Percentiles rank a stretch among this genome's conserved stretches.
Evolutionary conservation across 2,329 filamentous ascomycete genomes (phyloP).

Genomic region (Trichoderma lentiforme): DNA sequence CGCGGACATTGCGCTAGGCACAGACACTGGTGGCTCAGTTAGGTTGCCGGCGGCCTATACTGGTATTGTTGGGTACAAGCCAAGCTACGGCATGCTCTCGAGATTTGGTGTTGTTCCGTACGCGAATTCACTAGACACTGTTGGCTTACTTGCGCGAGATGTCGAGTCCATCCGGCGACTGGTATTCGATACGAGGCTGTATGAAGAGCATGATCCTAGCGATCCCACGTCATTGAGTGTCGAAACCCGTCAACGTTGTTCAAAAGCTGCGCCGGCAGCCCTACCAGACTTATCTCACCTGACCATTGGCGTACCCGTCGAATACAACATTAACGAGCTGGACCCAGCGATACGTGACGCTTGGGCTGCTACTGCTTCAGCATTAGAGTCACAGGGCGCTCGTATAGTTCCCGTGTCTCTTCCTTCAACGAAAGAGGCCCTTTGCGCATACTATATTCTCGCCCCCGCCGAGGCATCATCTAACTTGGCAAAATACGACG

Average conservation of each 20-base stretch:
- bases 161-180: conserved; percentile 51
- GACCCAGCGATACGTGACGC: conserved; percentile 63
- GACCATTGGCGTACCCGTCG: conserved; percentile 58
- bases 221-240: conserved; percentile 72
- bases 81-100: conserved; percentile 83
- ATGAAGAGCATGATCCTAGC: conserved; percentile 56
- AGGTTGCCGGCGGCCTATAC: conserved; percentile 85
- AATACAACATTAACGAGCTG: conserved; percentile 88
- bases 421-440: conserved; percentile 77
- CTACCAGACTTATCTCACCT: conserved; percentile 33
- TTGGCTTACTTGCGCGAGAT: conserved; percentile 66
- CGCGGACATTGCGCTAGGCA: conserved; percentile 69
- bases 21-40: conserved; percentile 89
- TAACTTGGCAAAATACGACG: conserved; percentile 95
- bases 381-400: conserved; percentile 63
- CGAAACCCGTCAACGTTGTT: conserved; percentile 51
- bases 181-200: conserved; percentile 48
- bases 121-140: conserved; percentile 88
- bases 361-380: conserved; percentile 63
- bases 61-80: conserved; percentile 81
- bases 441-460: conserved; percentile 92
- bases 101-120: conserved; percentile 86
- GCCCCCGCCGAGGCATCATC: conserved; percentile 94
- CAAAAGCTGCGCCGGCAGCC: conserved; percentile 26
- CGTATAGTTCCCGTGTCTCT: conserved; percentile 73